Evolutionary conservation across 345 rosid genomes (phyloP), one percentile per base, ranked within the genome.

Genomic region (Acer negundo): DNA sequence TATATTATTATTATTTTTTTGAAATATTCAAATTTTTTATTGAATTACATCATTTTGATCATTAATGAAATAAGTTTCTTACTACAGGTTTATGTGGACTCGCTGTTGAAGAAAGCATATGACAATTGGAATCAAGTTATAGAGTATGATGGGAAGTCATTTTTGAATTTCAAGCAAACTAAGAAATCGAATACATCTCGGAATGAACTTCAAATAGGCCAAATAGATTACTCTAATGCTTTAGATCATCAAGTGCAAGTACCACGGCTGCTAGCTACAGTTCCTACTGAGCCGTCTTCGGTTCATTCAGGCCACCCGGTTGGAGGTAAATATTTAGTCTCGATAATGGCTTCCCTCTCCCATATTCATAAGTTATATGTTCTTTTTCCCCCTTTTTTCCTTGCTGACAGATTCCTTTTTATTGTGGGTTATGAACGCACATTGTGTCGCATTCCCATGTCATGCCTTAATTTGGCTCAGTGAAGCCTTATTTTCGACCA

Each of bases 61-160:
- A 44, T 20, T 56, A 63, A 74, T 63, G 66, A 59, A 67, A 22
- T 1, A 35, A 38, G 20, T 55, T 79, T 49, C 16, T 73, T 80
- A 70, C 28, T 89, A 78, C 90, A 95, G 99, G 81, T 95, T 19
- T 92, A 84, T 85, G 97, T 95, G 47, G 99, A 95, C 82, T 71
- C 92, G 8, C 75, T 89, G 83, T 90, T 95, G 85, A 95, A 93
- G 89, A 93, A 93, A 82, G 99, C 99, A 51, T 95, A 95, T 88
- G 99, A 93, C 1, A 91, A 93, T 74, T 95, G 99, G 99, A 82
- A 76, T 82, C 85, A 84, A 77, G 99, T 92, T 56, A 75, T 93
- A 62, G 98, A 95, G 77, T 93, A 93, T 84, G 98, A 92, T 84
- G 98, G 97, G 78, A 91, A 95, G 82, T 92, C 98, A 56, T 83